Percentiles rank a stretch among this genome's conserved stretches.
phyloP scores from a whole-genome alignment of 345 rosid species.

The sweet orange (Citrus sinensis) region DNA sequence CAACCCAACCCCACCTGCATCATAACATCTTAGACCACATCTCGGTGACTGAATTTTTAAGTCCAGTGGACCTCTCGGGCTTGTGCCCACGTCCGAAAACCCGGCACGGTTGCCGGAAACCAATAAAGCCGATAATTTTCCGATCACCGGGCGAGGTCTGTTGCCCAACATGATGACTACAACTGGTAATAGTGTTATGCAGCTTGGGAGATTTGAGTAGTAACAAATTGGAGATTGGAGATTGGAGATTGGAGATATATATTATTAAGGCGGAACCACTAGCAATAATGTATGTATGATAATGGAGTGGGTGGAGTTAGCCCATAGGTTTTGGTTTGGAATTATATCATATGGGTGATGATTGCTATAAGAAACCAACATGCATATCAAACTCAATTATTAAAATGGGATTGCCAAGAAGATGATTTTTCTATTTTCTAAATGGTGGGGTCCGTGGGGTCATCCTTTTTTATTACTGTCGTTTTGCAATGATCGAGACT shows the following conservation, averaged over 20 bases:
- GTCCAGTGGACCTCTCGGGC: slow-evolving; percentile 76
- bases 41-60: slow-evolving; percentile 57
- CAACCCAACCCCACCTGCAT: slow-evolving; percentile 65
- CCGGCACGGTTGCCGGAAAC: slow-evolving; percentile 48
- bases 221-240: neutral
- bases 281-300: slow-evolving; percentile 16
- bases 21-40: slow-evolving; percentile 39
- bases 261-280: neutral
- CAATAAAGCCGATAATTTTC: slow-evolving; percentile 60
- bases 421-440: neutral
- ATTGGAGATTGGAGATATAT: neutral
- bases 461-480: neutral
- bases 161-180: slow-evolving; percentile 57
- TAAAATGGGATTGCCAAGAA: neutral
- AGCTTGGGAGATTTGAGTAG: neutral
- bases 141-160: slow-evolving; percentile 70
- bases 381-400: neutral
- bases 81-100: slow-evolving; percentile 33
- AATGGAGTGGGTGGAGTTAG: slow-evolving; percentile 46
- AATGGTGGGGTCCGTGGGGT: neutral
- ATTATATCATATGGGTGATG: slow-evolving; percentile 12
- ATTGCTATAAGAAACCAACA: slow-evolving; percentile 6
- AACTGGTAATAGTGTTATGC: neutral
- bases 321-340: slow-evolving; percentile 35
- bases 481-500: slow-evolving; percentile 38